These are phyloP conservation scores for Eutypella sp. DNA, from an alignment of 2,329 filamentous ascomycete genomes.

Conservation along the genomic window DNA sequence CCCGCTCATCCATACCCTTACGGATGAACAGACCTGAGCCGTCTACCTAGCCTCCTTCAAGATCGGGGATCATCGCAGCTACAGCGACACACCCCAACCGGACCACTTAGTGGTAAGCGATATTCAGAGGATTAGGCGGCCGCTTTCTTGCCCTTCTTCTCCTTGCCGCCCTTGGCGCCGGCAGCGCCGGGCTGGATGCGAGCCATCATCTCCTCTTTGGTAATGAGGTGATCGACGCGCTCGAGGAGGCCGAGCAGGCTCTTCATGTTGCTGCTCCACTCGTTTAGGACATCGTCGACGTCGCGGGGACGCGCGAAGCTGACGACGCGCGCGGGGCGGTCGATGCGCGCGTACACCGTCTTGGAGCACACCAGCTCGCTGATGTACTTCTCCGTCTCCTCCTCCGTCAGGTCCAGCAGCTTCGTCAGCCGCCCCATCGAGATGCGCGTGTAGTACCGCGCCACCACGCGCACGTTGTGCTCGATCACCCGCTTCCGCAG, in stretches of 20 bases:
- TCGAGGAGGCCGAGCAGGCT: constrained; percentile 78
- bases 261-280: constrained; percentile 99
- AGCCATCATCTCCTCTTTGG: constrained; percentile 99
- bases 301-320: constrained; percentile 93
- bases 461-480: constrained; percentile 95
- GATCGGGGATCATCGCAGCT: too few species aligned
- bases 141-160: constrained; percentile 32
- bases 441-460: constrained; percentile 98
- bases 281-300: constrained; percentile 92
- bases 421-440: constrained; percentile 85
- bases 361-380: constrained; percentile 95
- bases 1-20: too few species aligned
- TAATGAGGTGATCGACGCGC: constrained; percentile 95
- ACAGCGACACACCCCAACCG: too few species aligned
- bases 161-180: constrained; percentile 34
- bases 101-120: too few species aligned
- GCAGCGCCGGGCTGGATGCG: constrained; percentile 66
- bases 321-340: constrained; percentile 85
- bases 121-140: too few species aligned
- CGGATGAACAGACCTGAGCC: too few species aligned
- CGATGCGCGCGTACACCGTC: constrained; percentile 97
- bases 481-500: constrained; percentile 97
- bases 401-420: constrained; percentile 85
- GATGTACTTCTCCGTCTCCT: constrained; percentile 98
- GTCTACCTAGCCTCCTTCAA: too few species aligned